Evolutionary conservation across 2,329 filamentous ascomycete genomes (phyloP).

Genomic region (Aspergillus clavatus): DNA sequence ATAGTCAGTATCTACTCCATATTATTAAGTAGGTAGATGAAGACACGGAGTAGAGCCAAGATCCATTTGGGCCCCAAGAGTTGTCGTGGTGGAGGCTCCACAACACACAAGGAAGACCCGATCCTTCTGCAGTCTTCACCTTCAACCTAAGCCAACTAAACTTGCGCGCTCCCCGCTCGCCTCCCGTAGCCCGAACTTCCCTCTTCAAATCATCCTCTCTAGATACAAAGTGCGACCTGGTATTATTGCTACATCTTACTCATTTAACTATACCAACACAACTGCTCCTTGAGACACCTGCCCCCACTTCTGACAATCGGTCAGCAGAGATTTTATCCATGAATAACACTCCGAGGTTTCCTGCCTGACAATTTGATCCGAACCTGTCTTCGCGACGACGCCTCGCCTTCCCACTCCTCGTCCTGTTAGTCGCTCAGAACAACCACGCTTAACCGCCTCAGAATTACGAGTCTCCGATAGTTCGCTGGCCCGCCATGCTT

Average conservation of each 20-base stretch:
- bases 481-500: slow-evolving; percentile 38
- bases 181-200: slow-evolving; percentile 32
- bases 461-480: slow-evolving; percentile 19
- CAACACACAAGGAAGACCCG: background rate
- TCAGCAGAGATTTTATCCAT: slow-evolving; percentile 22
- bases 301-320: slow-evolving; percentile 3
- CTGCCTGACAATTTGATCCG: slow-evolving; percentile 21
- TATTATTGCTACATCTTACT: slow-evolving; percentile 16
- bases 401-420: slow-evolving; percentile 6
- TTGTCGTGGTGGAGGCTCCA: background rate
- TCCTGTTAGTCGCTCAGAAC: slow-evolving; percentile 16
- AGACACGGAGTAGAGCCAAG: background rate
- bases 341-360: slow-evolving; percentile 22
- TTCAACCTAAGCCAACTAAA: slow-evolving; percentile 17
- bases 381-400: slow-evolving; percentile 5
- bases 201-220: slow-evolving; percentile 23
- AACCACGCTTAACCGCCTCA: slow-evolving; percentile 15
- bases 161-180: slow-evolving; percentile 28
- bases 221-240: too few species aligned
- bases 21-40: too few species aligned
- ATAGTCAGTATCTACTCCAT: too few species aligned
- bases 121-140: background rate
- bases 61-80: background rate
- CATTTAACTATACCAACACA: slow-evolving; percentile 12
- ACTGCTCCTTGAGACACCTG: slow-evolving; percentile 1